Conservation (phyloP, 2,329 filamentous ascomycete species). For the Fusarium mexicanum region DNA sequence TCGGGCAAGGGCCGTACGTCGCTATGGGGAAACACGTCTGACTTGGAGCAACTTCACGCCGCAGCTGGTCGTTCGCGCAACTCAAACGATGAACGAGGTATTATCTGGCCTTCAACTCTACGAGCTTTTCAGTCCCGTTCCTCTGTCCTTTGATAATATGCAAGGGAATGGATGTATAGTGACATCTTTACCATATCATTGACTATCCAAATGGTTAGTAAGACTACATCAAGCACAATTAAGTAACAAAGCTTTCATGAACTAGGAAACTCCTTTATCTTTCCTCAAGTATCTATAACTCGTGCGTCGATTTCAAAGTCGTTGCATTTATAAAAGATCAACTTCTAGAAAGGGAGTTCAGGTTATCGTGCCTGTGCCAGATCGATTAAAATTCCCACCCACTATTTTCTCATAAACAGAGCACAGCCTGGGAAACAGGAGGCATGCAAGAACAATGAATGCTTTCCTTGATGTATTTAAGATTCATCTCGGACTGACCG, state of each 20-base stretch:
- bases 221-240: fast-evolving
- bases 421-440: neutral
- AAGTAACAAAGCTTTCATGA: neutral
- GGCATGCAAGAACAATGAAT: no score
- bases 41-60: neutral
- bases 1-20: neutral
- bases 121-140: no score
- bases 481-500: neutral
- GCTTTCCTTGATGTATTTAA: neutral
- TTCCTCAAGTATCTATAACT: neutral
- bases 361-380: neutral
- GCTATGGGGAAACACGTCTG: neutral
- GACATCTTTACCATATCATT: neutral
- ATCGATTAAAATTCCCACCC: neutral
- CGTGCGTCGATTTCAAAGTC: neutral
- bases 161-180: constrained; percentile 6
- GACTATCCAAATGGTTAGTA: neutral
- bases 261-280: neutral
- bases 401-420: neutral
- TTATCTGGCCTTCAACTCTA: neutral
- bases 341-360: neutral
- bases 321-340: neutral
- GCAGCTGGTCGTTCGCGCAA: neutral
- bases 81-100: neutral
- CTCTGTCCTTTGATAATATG: constrained; percentile 45